Evolutionary conservation across 306 rosid genomes (phyloP).

Genomic region (Sesbania bispinosa): DNA sequence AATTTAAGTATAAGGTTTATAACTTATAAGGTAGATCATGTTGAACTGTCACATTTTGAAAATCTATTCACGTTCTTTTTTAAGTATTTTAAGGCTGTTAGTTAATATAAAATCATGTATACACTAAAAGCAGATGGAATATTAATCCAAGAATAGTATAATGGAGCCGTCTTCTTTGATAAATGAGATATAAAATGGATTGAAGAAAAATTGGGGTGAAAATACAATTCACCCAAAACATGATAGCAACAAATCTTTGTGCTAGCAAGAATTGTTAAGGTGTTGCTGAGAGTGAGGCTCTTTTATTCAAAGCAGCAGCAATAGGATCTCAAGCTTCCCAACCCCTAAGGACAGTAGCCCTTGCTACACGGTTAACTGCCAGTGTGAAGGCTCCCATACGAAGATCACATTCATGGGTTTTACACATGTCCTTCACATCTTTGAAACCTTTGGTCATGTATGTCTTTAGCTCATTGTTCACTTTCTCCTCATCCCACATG

Average conservation of each 20-base stretch:
- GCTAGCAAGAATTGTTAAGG: constrained; percentile 17
- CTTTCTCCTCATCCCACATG: constrained; percentile 91
- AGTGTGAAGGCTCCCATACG: constrained; percentile 96
- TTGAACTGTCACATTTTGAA: neutral
- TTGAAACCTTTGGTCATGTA: constrained; percentile 87
- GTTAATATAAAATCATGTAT: neutral
- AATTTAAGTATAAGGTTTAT: neutral
- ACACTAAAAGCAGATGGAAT: neutral
- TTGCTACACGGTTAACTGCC: constrained; percentile 81
- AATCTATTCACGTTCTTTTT: neutral
- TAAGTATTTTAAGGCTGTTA: neutral
- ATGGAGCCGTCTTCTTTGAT: neutral
- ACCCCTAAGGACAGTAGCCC: constrained; percentile 87
- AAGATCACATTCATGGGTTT: constrained; percentile 68
- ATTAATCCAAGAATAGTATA: neutral
- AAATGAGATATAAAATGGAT: constrained; percentile 6
- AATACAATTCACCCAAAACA: constrained; percentile 17
- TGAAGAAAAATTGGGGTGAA: constrained; percentile 11
- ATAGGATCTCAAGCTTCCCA: constrained; percentile 74
- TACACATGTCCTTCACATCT: constrained; percentile 86
- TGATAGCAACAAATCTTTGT: constrained; percentile 17
- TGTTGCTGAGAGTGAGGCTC: constrained; percentile 18
- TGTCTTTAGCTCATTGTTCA: constrained; percentile 61
- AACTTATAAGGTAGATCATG: neutral
- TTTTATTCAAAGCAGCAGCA: constrained; percentile 29